Conservation (phyloP, 2,329 filamentous ascomycete species). For the Capronia americana region DNA sequence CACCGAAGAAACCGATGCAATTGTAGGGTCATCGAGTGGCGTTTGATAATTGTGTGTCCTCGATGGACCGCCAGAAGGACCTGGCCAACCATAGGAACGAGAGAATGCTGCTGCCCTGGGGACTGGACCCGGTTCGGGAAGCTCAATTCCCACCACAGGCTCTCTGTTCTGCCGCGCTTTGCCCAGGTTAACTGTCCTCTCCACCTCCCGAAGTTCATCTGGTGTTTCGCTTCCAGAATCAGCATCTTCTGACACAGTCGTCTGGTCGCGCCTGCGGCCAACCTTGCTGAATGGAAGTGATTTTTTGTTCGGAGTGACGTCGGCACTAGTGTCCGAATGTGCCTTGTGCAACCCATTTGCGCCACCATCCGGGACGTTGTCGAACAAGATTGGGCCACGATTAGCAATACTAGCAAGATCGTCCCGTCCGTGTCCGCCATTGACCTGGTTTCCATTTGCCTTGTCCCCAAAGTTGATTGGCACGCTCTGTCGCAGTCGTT, state of each 20-base stretch:
- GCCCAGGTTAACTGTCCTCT: constrained; percentile 28
- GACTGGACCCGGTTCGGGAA: constrained; percentile 4
- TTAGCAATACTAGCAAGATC: constrained; percentile 27
- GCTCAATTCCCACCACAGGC: neutral
- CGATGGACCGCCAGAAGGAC: constrained; percentile 13
- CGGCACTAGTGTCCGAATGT: constrained; percentile 29
- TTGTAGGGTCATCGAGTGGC: constrained; percentile 7
- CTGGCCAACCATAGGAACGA: constrained; percentile 25
- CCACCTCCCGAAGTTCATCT: constrained; percentile 17
- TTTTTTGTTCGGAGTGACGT: constrained; percentile 22
- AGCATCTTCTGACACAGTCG: constrained; percentile 13
- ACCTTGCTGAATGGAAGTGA: constrained; percentile 27
- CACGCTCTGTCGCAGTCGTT: constrained; percentile 38
- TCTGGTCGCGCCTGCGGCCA: constrained; percentile 5
- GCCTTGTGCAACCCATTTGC: constrained; percentile 22
- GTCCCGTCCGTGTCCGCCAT: constrained; percentile 12
- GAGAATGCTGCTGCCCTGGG: constrained; percentile 29
- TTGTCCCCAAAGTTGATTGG: constrained; percentile 31
- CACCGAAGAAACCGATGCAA: constrained; percentile 21
- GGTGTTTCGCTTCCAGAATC: constrained; percentile 27
- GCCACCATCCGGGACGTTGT: constrained; percentile 6
- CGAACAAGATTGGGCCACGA: constrained; percentile 31
- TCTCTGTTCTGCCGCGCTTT: constrained; percentile 20
- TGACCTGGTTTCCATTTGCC: neutral
- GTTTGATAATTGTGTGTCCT: constrained; percentile 10